Conservation (phyloP, 2,329 filamentous ascomycete species). For the Clarireedia paspali region DNA sequence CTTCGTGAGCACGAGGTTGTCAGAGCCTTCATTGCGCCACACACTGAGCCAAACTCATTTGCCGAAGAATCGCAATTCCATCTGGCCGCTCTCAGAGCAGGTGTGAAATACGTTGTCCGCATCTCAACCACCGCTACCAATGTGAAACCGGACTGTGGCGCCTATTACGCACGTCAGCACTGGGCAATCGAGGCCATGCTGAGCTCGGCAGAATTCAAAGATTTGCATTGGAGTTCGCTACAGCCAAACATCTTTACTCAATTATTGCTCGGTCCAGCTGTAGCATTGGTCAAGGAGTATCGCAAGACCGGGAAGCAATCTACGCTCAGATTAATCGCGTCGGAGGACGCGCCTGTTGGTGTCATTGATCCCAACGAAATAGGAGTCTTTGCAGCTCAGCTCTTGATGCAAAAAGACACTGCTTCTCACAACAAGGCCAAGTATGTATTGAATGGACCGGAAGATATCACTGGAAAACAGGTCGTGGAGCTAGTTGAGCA, state of each 20-base stretch:
- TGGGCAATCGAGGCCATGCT: conserved; percentile 36
- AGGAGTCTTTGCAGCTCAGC: conserved; percentile 31
- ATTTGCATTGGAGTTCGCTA: conserved; percentile 34
- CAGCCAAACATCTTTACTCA: conserved; percentile 31
- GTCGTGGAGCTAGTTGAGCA: conserved; percentile 32
- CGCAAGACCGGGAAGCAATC: conserved; percentile 30
- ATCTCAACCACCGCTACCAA: conserved; percentile 34
- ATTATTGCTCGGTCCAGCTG: conserved; percentile 22
- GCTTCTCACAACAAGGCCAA: conserved; percentile 27
- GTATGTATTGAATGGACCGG: conserved; percentile 35
- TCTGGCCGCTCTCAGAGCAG: conserved; percentile 29
- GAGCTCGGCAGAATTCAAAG: conserved; percentile 29
- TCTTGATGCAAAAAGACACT: conserved; percentile 28
- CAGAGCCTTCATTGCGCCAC: conserved; percentile 34
- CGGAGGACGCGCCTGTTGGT: conserved; percentile 27
- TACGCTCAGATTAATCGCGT: conserved; percentile 24
- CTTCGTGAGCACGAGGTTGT: conserved; percentile 31
- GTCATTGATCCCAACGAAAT: conserved; percentile 30
- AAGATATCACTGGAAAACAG: conserved; percentile 32
- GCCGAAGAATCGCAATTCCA: conserved; percentile 34
- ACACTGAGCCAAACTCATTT: conserved; percentile 33
- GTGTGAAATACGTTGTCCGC: conserved; percentile 36
- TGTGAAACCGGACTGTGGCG: conserved; percentile 29
- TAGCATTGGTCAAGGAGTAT: conserved; percentile 29
- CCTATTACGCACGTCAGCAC: conserved; percentile 33